phyloP scores from a whole-genome alignment of 345 rosid species.

The Eucalyptus pauciflora region DNA sequence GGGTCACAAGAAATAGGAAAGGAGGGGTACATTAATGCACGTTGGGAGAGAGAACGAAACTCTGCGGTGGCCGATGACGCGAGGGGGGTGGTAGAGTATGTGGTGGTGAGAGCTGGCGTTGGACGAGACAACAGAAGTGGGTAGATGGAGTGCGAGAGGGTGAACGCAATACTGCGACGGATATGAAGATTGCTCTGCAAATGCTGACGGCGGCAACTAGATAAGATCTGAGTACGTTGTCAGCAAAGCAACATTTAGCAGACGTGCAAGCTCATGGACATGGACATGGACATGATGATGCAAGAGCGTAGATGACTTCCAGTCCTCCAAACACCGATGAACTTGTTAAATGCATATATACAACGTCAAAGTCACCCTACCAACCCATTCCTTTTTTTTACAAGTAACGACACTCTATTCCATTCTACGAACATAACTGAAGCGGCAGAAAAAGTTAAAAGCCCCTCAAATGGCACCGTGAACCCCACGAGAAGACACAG shows the following conservation, averaged over 20 bases:
- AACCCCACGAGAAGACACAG: neutral
- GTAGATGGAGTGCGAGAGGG: neutral
- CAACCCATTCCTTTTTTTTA: neutral
- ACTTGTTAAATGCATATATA: neutral
- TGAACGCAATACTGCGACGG: neutral
- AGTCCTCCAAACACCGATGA: neutral
- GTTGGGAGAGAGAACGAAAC: neutral
- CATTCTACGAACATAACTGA: neutral
- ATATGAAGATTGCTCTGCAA: neutral
- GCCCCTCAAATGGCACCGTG: neutral
- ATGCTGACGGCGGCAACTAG: neutral
- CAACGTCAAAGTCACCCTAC: neutral
- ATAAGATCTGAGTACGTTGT: neutral
- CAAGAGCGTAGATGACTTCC: neutral
- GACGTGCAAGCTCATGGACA: neutral
- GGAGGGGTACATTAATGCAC: neutral
- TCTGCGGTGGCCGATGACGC: neutral
- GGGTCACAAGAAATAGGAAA: neutral
- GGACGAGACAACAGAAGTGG: neutral
- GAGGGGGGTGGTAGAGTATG: no score
- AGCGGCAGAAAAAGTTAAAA: neutral
- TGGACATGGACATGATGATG: neutral
- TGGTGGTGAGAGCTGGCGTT: neutral
- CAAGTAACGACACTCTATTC: neutral
- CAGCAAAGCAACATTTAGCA: neutral